These are phyloP conservation scores for Ogataea nonfermentans DNA, from an alignment of 805 yeast genomes.

Conservation along the genomic window DNA sequence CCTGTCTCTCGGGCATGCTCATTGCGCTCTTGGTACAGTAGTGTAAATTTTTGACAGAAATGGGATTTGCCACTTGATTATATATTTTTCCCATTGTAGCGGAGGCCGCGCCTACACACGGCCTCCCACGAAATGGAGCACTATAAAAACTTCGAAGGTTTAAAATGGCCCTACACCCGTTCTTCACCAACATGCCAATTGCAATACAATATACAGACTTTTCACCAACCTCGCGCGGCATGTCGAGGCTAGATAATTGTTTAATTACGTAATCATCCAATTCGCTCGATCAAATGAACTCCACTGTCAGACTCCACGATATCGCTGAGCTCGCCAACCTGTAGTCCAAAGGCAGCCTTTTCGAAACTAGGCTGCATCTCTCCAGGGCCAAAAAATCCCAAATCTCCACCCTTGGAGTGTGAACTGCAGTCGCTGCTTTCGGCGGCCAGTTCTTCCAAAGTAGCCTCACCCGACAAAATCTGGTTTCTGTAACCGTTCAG, in stretches of 20 bases:
- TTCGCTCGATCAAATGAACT: slow-evolving; percentile 82
- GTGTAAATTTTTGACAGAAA: slow-evolving; percentile 11
- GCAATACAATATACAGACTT: too few species aligned
- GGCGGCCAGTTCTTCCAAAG: slow-evolving; percentile 69
- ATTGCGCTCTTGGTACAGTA: slow-evolving; percentile 10
- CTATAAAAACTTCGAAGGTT: neutral
- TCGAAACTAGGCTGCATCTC: slow-evolving; percentile 97
- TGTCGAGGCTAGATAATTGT: too few species aligned
- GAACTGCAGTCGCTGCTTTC: slow-evolving; percentile 89
- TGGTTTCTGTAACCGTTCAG: slow-evolving; percentile 55
- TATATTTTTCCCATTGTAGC: slow-evolving; percentile 1
- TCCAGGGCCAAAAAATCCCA: slow-evolving; percentile 85
- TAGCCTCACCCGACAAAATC: slow-evolving; percentile 61
- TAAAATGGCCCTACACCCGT: too few species aligned
- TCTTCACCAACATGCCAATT: too few species aligned
- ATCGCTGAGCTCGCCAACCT: slow-evolving; percentile 79
- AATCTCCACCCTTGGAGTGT: slow-evolving; percentile 84
- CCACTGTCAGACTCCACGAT: slow-evolving; percentile 91
- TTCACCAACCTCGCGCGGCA: too few species aligned
- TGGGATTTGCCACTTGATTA: slow-evolving; percentile 6
- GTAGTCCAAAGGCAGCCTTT: slow-evolving; percentile 75
- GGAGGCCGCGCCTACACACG: slow-evolving; percentile 5
- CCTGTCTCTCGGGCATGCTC: slow-evolving; percentile 28
- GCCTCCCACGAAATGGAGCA: slow-evolving; percentile 1
- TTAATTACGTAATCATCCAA: slow-evolving; percentile 45